These are phyloP conservation scores for Wickerhamiella sorbophila DNA, from an alignment of 805 yeast species.

Conservation along the genomic window DNA sequence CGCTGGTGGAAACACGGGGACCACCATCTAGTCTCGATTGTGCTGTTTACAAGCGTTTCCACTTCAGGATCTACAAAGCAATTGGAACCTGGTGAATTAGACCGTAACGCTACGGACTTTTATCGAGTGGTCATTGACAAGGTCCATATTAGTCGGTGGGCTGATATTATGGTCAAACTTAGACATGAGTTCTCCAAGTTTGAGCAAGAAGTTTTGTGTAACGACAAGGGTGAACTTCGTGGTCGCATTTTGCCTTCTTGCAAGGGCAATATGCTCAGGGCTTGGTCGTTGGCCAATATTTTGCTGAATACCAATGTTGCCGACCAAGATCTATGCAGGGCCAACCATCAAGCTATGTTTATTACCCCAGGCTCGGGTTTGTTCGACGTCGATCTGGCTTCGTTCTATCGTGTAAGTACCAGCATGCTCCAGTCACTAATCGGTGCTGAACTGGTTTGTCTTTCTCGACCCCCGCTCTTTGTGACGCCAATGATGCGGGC, in stretches of 20 bases:
- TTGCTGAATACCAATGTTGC: slow-evolving; percentile 61
- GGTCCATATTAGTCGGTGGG: slow-evolving; percentile 80
- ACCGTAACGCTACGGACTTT: slow-evolving; percentile 56
- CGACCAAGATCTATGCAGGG: slow-evolving; percentile 76
- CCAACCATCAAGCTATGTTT: slow-evolving; percentile 78
- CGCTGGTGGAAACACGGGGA: slow-evolving; percentile 79
- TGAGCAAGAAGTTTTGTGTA: slow-evolving; percentile 53
- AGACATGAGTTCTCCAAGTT: slow-evolving; percentile 75
- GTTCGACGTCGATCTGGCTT: slow-evolving; percentile 76
- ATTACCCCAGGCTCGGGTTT: slow-evolving; percentile 89
- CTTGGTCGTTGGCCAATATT: slow-evolving; percentile 71
- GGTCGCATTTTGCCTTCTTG: slow-evolving; percentile 72
- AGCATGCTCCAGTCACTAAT: slow-evolving; percentile 65
- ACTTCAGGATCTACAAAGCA: slow-evolving; percentile 16
- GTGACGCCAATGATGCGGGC: slow-evolving; percentile 72
- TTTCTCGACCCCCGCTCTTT: slow-evolving; percentile 84
- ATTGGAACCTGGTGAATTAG: slow-evolving; percentile 56
- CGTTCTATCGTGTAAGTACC: slow-evolving; percentile 59
- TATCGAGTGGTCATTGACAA: slow-evolving; percentile 93
- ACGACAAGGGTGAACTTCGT: slow-evolving; percentile 30
- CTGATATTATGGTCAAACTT: slow-evolving; percentile 74
- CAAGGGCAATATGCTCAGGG: slow-evolving; percentile 80
- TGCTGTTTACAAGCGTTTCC: slow-evolving; percentile 73
- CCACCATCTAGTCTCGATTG: slow-evolving; percentile 83
- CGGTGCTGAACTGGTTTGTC: slow-evolving; percentile 76